A percentile compares a stretch with the other conserved stretches of the same genome.
Evolutionary conservation across 805 yeast species (phyloP).

Genomic region (Candida hungchunana): DNA sequence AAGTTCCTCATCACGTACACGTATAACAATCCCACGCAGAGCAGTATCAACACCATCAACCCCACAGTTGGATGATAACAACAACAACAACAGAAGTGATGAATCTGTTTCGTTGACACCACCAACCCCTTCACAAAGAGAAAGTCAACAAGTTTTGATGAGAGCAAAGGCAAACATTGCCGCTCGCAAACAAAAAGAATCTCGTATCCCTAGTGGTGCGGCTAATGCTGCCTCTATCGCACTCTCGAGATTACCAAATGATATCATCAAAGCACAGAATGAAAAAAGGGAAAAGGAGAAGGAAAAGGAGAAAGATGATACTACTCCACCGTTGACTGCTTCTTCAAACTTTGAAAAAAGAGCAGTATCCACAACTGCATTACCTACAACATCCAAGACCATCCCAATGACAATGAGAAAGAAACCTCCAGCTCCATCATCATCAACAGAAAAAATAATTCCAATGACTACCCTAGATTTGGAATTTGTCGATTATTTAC

Average conservation of each 20-base stretch:
- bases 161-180: constrained; percentile 28
- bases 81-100: constrained; percentile 6
- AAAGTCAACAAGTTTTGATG: constrained; percentile 24
- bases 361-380: constrained; percentile 5
- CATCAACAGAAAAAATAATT: constrained; percentile 27
- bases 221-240: constrained; percentile 28
- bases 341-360: constrained; percentile 10
- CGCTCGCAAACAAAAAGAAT: constrained; percentile 25
- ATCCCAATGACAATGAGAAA: constrained; percentile 10
- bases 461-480: constrained; percentile 51
- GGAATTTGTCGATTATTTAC: constrained; percentile 53
- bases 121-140: constrained; percentile 18
- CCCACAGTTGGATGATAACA: constrained; percentile 14
- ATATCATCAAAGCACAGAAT: constrained; percentile 22
- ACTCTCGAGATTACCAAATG: constrained; percentile 26
- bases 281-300: constrained; percentile 10
- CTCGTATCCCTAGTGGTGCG: constrained; percentile 20
- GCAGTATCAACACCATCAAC: constrained; percentile 23
- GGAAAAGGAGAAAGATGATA: constrained; percentile 1
- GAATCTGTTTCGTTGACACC: constrained; percentile 12
- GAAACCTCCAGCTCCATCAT: constrained; percentile 7
- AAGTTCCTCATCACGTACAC: constrained; percentile 12
- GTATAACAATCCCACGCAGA: constrained; percentile 24
- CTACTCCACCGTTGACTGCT: constrained; percentile 8
- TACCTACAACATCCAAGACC: constrained; percentile 3